These are phyloP conservation scores for Tylopilus felleus DNA, from an alignment of 768 basidiomycete genomes.

Conservation along the genomic window DNA sequence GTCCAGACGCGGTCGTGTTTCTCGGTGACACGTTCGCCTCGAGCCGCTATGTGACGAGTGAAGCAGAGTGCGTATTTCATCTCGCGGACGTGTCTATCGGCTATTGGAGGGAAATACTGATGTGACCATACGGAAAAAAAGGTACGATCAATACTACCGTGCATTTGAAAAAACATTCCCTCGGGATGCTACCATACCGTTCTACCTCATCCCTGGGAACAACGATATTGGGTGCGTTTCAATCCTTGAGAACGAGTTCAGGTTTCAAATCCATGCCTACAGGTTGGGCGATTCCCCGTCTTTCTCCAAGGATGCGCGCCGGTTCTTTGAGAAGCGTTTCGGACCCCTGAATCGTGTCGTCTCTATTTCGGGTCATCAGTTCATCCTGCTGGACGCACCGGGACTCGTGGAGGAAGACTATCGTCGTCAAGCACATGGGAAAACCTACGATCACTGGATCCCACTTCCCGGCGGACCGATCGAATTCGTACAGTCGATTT, in stretches of 20 bases:
- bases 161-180: slow-evolving; percentile 65
- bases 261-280: not conserved
- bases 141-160: slow-evolving; percentile 56
- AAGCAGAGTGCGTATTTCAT: slow-evolving; percentile 50
- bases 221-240: slow-evolving; percentile 65
- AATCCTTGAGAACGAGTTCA: not conserved
- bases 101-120: not conserved
- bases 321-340: slow-evolving; percentile 58
- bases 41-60: slow-evolving; percentile 51
- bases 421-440: slow-evolving; percentile 48
- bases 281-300: slow-evolving; percentile 56
- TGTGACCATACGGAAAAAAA: slow-evolving; percentile 29
- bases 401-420: slow-evolving; percentile 85
- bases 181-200: slow-evolving; percentile 35
- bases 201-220: slow-evolving; percentile 75
- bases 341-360: slow-evolving; percentile 66
- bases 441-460: slow-evolving; percentile 53
- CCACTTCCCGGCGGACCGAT: slow-evolving; percentile 53
- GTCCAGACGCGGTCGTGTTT: slow-evolving; percentile 66
- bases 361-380: slow-evolving; percentile 62
- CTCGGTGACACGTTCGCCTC: slow-evolving; percentile 75
- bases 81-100: slow-evolving; percentile 15
- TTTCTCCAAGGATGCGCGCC: slow-evolving; percentile 52
- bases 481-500: slow-evolving; percentile 51
- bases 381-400: slow-evolving; percentile 72